A percentile compares a stretch with the other conserved stretches of the same genome.
phyloP scores from a whole-genome alignment of 208 protist genomes.

The Acanthamoeba culbertsoni region DNA sequence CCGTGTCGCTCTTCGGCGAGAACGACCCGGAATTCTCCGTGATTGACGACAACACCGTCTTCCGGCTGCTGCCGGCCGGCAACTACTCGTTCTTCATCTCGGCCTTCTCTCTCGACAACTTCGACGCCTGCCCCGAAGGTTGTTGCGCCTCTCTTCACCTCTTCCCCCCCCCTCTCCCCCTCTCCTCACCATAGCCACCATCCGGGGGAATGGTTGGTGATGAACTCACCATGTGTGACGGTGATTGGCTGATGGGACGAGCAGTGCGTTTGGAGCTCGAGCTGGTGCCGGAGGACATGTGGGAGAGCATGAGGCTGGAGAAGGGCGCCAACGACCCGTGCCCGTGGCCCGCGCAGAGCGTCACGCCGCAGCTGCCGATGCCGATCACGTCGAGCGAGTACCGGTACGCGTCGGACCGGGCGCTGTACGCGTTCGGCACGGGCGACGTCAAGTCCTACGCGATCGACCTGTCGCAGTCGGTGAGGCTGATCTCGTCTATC shows the following conservation, averaged over 20 bases:
- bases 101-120: neutral
- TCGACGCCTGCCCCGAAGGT: neutral
- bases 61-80: neutral
- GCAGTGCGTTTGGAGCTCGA: slow-evolving; percentile 28
- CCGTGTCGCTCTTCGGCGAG: slow-evolving; percentile 39
- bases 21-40: neutral
- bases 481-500: neutral
- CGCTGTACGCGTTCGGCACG: neutral
- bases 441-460: slow-evolving; percentile 1
- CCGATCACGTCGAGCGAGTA: neutral
- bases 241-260: neutral
- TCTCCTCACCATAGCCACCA: neutral
- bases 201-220: no score
- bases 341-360: slow-evolving; percentile 2
- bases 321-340: neutral
- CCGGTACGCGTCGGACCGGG: neutral
- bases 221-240: neutral
- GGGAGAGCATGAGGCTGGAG: neutral
- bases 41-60: slow-evolving; percentile 7
- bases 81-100: slow-evolving; percentile 60
- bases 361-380: neutral
- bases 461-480: neutral
- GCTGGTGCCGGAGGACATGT: neutral
- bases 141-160: no score
- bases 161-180: neutral